A percentile compares a stretch with the other conserved stretches of the same genome.
phyloP scores from a whole-genome alignment of 1,284 basidiomycete genomes.

The Chalciporus sp. region DNA sequence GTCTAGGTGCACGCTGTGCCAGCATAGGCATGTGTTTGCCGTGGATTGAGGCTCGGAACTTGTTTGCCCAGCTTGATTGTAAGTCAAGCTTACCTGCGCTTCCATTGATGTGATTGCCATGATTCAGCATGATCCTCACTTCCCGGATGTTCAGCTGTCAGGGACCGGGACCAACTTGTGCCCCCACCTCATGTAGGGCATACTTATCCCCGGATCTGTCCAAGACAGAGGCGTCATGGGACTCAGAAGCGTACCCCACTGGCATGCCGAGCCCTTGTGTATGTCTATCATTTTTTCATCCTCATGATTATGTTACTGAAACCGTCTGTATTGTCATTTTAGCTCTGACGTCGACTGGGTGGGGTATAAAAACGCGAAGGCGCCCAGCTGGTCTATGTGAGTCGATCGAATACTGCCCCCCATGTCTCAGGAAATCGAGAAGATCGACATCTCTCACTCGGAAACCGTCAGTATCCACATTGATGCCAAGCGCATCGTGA shows the following conservation, averaged over 20 bases:
- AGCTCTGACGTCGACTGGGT: not conserved
- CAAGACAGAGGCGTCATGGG: not conserved
- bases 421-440: not conserved
- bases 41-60: too few relatives aligned
- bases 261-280: too few relatives aligned
- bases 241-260: not conserved
- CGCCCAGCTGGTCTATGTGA: not conserved
- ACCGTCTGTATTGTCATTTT: not conserved
- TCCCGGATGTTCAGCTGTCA: not conserved
- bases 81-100: too few relatives aligned
- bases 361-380: not conserved
- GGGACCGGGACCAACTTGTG: not conserved
- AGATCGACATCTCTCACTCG: not conserved
- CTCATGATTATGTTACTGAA: not conserved
- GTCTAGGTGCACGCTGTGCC: too few relatives aligned
- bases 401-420: not conserved
- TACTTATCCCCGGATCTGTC: slow-evolving; percentile 5
- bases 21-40: too few relatives aligned
- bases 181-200: not conserved
- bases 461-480: not conserved
- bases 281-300: not conserved
- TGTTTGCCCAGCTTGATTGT: too few relatives aligned
- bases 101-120: too few relatives aligned
- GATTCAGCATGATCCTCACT: too few relatives aligned
- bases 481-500: too few relatives aligned